Base-by-base conservation (phyloP, 2,329 filamentous ascomycete genomes). In the Aspergillus sp. region DNA sequence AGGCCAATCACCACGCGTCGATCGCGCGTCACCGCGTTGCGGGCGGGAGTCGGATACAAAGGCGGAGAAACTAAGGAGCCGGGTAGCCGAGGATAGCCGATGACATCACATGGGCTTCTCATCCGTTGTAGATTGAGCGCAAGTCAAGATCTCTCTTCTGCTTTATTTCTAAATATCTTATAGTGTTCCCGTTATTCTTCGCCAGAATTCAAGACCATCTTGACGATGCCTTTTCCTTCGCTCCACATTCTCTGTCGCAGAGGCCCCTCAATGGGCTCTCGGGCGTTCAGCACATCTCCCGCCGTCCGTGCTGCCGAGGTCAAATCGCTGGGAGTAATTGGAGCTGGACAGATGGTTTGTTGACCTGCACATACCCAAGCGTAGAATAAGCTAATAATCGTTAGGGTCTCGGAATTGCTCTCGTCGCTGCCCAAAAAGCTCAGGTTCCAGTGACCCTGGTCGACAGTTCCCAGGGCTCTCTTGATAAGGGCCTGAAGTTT, bases 331-430 rank as follows among this genome's bases (percentile, higher is more conserved):
- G 95, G 93, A 70, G 93, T 99, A 49, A 83, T 99, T 70, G 95
- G 95, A 64, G 93, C 93, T 53, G 95, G 95, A 26, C 95, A 98
- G 75, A 97, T 98, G 93, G 93, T 96, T 77, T 70, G 82, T 72
- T 60, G 5, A 13, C n/a, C 26, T 12, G 2, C 13, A 30, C 26
- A 17, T 9, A 3, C 2, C 30, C 6, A 32, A 30, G 4, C 7
- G 6, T 42, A 15, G 7, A 1, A 5, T 12, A 30, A 8, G 26
- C 44, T 48, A 17, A 55, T 18, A 24, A 13, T 26, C 12, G 3
- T 13, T 66, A 98, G 93, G 95, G 95, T 58, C 80, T 99, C 44
- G 95, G 95, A 58, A 99, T 99, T 74, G 95, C 95, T 50, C 85
- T 99, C 15, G 93, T 99, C 47, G 95, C 93, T 50, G 91, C 93